Base-by-base conservation (phyloP, 176 grass and related monocot species). In the Typha latifolia region DNA sequence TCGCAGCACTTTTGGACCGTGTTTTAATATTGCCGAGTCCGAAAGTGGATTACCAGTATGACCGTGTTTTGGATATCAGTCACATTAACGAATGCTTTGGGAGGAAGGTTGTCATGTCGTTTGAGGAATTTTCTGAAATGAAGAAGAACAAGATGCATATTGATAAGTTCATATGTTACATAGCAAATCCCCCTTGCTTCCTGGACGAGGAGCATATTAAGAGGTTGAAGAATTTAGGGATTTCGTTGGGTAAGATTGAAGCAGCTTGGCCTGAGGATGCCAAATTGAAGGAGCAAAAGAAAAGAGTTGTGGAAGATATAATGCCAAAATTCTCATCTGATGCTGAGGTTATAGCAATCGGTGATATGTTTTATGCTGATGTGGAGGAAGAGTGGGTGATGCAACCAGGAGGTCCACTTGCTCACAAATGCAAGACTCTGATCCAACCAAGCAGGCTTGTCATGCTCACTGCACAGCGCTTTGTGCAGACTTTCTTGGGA, bases 291-390 rank as follows among this genome's bases (percentile, higher is more conserved):
- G 84, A 76, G 27, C 94, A 81, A 6, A 93, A 87, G 73, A 99
- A 93, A 80, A 89, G 89, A 71, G 82, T 71, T 71, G 78, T 80
- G 14, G 83, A 52, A 0, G 94, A 93, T 69, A 99, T 99, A 62
- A 59, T 57, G 49, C 67, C 73, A 12, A 99, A 93, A 76, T 99
- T 99, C 32, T 78, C 69, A 12, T 86, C 85, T 3, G 78, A 87
- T 69, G 83, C 84, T 43, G 86, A 90, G 78, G 81, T 91, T 70
- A 77, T 99, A 71, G 94, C 79, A 0, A 75, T 93, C 15, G 94
- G 94, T 4, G 94, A 99, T 69, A 66, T 99, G 86, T 99, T 99
- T 62, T 99, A 85, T 80, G 94, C 94, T 37, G 79, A 93, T 69
- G 71, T 86, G 14, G 93, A 97, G 74, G 88, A 91, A 66, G 85